These are phyloP conservation scores for Lomentospora prolificans DNA, from an alignment of 2,329 filamentous ascomycete species.

Conservation along the genomic window DNA sequence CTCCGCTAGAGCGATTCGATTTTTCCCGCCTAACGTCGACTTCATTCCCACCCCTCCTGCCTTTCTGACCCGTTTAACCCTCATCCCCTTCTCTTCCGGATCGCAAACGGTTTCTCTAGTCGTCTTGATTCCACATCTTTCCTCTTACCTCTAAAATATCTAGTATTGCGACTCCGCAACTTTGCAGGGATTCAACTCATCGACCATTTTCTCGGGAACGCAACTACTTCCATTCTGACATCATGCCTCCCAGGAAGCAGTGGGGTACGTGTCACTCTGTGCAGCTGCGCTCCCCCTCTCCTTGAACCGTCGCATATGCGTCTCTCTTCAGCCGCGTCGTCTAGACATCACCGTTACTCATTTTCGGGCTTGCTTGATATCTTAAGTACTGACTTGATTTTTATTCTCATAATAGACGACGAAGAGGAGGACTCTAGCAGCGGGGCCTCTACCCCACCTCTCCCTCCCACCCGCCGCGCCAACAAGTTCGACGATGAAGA, in stretches of 20 bases:
- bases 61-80: not conserved
- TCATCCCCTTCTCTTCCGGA: not conserved
- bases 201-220: no score
- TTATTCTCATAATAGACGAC: no score
- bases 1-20: not conserved
- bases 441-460: conserved; percentile 23
- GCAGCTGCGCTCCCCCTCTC: conserved; percentile 8
- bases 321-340: not conserved
- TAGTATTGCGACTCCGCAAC: not conserved
- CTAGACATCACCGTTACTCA: not conserved
- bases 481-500: conserved; percentile 86
- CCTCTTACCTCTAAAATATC: not conserved
- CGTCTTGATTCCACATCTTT: not conserved
- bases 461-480: conserved; percentile 29
- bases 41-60: not conserved
- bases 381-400: no score
- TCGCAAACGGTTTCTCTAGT: not conserved
- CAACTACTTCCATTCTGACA: conserved; percentile 17
- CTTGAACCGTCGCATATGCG: no score
- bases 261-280: conserved; percentile 27
- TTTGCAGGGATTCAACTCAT: not conserved
- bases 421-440: conserved; percentile 26
- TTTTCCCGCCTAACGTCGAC: not conserved
- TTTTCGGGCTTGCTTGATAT: not conserved
- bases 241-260: conserved; percentile 32